Evolutionary conservation across 306 rosid species (phyloP).

Genomic region (Vigna reflexopilosa): DNA sequence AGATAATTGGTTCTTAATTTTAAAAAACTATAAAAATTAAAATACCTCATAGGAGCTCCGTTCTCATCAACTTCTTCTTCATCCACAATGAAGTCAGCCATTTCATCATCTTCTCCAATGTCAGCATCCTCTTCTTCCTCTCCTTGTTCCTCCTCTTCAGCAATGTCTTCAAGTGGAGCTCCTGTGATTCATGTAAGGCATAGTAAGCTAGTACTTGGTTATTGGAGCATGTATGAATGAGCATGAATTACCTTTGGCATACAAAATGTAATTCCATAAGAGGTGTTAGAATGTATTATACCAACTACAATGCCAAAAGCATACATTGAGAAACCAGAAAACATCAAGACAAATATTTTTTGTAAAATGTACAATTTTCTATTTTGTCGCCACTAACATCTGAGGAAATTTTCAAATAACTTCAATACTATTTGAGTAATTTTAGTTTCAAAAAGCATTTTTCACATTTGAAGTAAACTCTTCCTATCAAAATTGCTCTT

Average conservation of each 20-base stretch:
- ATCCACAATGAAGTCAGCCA: conserved; percentile 97
- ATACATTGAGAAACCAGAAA: conserved; percentile 11
- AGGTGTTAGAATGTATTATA: background rate
- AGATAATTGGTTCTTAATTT: conserved; percentile 13
- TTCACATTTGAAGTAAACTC: conserved; percentile 9
- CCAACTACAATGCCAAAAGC: background rate
- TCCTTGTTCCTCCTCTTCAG: conserved; percentile 88
- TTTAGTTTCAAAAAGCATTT: conserved; percentile 11
- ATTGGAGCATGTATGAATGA: conserved; percentile 32
- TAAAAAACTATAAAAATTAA: background rate
- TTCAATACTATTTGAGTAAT: background rate
- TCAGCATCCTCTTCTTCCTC: conserved; percentile 96
- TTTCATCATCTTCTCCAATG: conserved; percentile 96
- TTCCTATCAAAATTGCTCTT: background rate
- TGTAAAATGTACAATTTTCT: conserved; percentile 1
- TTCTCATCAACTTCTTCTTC: conserved; percentile 85
- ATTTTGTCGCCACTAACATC: background rate
- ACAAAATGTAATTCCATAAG: background rate
- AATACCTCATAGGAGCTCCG: conserved; percentile 82
- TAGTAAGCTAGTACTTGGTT: background rate
- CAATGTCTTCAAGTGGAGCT: conserved; percentile 87
- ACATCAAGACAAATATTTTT: background rate
- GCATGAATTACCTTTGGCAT: conserved; percentile 29
- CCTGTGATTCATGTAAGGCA: conserved; percentile 49
- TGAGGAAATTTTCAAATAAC: conserved; percentile 3